Percentiles rank a stretch among this genome's conserved stretches.
Conservation (phyloP, 495 filamentous ascomycete genomes). For the Annulohypoxylon moriforme region DNA sequence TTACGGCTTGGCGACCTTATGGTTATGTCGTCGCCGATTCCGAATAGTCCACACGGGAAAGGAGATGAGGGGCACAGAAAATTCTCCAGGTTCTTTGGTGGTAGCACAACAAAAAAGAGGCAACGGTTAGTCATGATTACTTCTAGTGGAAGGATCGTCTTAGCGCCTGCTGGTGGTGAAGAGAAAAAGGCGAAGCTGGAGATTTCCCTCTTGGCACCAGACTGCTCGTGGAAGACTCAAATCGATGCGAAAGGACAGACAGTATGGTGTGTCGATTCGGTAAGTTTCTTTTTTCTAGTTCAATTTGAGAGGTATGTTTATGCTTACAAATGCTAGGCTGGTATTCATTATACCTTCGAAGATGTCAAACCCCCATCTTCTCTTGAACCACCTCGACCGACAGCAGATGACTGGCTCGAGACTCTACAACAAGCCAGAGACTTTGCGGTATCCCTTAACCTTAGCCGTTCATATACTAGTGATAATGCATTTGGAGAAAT, state of each 20-base stretch:
- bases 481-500: conserved; percentile 79
- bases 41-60: conserved; percentile 72
- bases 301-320: background rate
- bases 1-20: conserved; percentile 91
- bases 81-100: conserved; percentile 91
- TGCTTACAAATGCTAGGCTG: conserved; percentile 67
- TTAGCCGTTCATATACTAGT: conserved; percentile 71
- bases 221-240: conserved; percentile 79
- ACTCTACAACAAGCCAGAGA: conserved; percentile 83
- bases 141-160: conserved; percentile 84
- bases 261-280: conserved; percentile 93
- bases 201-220: conserved; percentile 78
- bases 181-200: conserved; percentile 96
- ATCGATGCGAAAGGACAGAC: conserved; percentile 84
- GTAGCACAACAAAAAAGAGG: conserved; percentile 88
- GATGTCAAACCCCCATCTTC: conserved; percentile 73
- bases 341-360: conserved; percentile 94
- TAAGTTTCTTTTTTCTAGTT: conserved; percentile 61
- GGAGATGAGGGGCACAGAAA: conserved; percentile 75
- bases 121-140: conserved; percentile 97
- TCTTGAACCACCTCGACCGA: conserved; percentile 44
- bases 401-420: conserved; percentile 85
- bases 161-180: conserved; percentile 92
- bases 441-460: conserved; percentile 77
- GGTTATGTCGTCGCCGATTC: conserved; percentile 81